phyloP scores from a whole-genome alignment of 495 filamentous ascomycete species.

The Annulohypoxylon maeteangense region DNA sequence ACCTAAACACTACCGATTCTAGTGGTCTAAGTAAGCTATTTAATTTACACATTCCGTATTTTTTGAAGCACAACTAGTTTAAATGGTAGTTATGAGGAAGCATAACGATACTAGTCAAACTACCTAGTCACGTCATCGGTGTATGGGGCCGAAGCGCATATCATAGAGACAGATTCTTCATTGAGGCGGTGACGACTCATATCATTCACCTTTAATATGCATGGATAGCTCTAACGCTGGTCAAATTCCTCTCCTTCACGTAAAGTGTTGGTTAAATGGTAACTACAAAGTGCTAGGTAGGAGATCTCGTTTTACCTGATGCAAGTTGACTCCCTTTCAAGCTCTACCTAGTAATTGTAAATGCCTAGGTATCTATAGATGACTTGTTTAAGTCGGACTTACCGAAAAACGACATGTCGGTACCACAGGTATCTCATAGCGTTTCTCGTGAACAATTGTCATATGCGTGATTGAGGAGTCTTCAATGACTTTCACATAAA shows the following conservation, averaged over 20 bases:
- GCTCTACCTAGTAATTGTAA: neutral
- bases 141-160: constrained; percentile 38
- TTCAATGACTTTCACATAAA: no score
- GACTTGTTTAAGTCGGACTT: no score
- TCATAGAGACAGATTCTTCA: constrained; percentile 39
- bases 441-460: no score
- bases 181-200: constrained; percentile 44
- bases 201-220: constrained; percentile 46
- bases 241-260: no score
- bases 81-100: constrained; percentile 36
- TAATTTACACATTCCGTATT: no score
- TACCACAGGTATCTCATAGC: neutral
- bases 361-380: no score
- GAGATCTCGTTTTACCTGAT: constrained; percentile 31
- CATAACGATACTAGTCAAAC: constrained; percentile 36
- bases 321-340: constrained; percentile 9
- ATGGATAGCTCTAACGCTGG: constrained; percentile 40
- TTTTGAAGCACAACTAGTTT: no score
- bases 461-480: no score
- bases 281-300: no score
- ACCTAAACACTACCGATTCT: no score
- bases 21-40: no score
- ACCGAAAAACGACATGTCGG: neutral
- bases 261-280: constrained; percentile 37
- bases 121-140: constrained; percentile 44